Conservation (phyloP, 306 rosid genomes). For the Prunus mongolica region DNA sequence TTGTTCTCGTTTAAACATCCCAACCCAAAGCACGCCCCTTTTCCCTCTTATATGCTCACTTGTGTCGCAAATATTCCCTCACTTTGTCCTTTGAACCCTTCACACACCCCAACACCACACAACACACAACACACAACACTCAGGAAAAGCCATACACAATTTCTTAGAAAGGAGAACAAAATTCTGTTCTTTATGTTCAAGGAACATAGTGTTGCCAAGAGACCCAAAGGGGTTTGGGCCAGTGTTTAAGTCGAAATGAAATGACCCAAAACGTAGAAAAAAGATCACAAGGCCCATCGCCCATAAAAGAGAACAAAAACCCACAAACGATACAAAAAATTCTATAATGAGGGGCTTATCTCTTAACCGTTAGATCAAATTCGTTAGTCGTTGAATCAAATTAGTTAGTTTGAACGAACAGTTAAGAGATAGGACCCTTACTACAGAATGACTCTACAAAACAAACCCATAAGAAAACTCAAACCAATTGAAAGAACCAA, state of each 20-base stretch:
- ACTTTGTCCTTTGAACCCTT: not conserved
- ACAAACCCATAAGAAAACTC: too few relatives aligned
- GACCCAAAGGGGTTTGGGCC: not conserved
- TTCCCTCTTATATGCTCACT: constrained; percentile 19
- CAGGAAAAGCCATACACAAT: too few relatives aligned
- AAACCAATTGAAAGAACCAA: too few relatives aligned
- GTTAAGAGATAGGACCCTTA: too few relatives aligned
- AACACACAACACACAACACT: not conserved
- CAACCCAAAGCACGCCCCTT: constrained; percentile 13
- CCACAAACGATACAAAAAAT: not conserved
- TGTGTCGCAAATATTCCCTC: constrained; percentile 36
- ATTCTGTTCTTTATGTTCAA: too few relatives aligned
- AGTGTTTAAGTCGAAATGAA: not conserved
- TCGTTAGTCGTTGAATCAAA: too few relatives aligned
- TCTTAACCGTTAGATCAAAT: too few relatives aligned
- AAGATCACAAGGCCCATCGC: not conserved
- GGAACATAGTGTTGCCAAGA: too few relatives aligned
- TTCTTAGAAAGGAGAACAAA: too few relatives aligned
- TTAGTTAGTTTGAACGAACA: too few relatives aligned
- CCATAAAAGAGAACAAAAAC: not conserved
- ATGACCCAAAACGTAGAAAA: not conserved
- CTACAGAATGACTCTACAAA: too few relatives aligned
- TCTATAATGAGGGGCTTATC: too few relatives aligned
- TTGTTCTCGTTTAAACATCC: constrained; percentile 12
- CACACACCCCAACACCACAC: not conserved